These are phyloP conservation scores for Vaccinium myrtillus DNA, from an alignment of 148 eudicot species.

Conservation along the genomic window DNA sequence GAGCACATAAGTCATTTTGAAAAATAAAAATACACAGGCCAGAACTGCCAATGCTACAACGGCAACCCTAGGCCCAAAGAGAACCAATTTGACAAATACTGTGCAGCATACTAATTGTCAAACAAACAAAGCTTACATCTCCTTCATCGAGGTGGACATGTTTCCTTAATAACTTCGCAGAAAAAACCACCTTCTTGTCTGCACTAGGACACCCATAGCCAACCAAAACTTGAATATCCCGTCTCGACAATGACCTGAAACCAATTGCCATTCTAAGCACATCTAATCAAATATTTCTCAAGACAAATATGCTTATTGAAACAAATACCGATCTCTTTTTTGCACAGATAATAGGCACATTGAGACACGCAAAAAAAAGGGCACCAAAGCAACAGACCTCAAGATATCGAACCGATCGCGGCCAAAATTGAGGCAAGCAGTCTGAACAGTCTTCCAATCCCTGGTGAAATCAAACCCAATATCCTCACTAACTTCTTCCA, in stretches of 20 bases:
- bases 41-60: constrained; percentile 8
- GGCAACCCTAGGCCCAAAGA: not conserved
- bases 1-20: not conserved
- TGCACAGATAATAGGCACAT: not conserved
- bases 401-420: constrained; percentile 82
- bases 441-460: constrained; percentile 82
- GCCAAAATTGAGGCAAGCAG: constrained; percentile 74
- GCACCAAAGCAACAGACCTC: constrained; percentile 40
- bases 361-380: not conserved
- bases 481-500: constrained; percentile 38
- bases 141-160: constrained; percentile 92
- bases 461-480: constrained; percentile 56
- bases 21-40: not conserved
- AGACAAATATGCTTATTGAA: not conserved
- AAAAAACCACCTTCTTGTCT: constrained; percentile 84
- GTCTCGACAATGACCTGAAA: constrained; percentile 93
- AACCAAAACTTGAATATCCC: constrained; percentile 84
- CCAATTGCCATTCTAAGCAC: constrained; percentile 31
- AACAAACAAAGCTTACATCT: constrained; percentile 63
- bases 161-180: constrained; percentile 81
- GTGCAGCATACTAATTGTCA: not conserved
- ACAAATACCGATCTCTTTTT: not conserved
- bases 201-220: constrained; percentile 91
- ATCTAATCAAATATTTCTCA: not conserved
- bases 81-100: not conserved